A percentile compares a stretch with the other conserved stretches of the same genome.
Conservation (phyloP, 257 asterid genomes). For the Cordia subcordata region DNA sequence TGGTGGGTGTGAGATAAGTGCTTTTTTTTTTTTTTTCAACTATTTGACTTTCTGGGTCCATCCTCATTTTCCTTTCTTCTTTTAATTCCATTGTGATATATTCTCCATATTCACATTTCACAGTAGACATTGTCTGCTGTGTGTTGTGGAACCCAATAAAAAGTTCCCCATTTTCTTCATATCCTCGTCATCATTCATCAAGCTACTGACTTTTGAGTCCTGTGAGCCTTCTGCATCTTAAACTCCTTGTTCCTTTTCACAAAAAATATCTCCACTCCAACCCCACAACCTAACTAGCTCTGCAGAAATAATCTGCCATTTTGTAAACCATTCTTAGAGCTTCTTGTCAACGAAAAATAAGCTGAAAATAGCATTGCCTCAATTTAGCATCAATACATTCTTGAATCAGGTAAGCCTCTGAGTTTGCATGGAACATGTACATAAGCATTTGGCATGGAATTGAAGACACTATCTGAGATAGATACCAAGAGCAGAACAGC, state of each 20-base stretch:
- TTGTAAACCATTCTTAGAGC: no score
- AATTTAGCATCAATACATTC: slow-evolving; percentile 4
- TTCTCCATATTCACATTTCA: slow-evolving; percentile 18
- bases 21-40: slow-evolving; percentile 18
- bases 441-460: not conserved
- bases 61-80: no score
- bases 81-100: slow-evolving; percentile 24
- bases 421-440: no score
- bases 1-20: slow-evolving; percentile 11
- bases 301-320: no score
- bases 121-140: slow-evolving; percentile 21
- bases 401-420: slow-evolving; percentile 25
- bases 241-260: no score
- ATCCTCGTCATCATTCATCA: slow-evolving; percentile 21
- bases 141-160: slow-evolving; percentile 22
- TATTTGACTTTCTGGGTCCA: slow-evolving; percentile 39
- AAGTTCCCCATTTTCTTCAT: slow-evolving; percentile 16
- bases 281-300: no score
- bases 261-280: no score
- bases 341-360: no score
- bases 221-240: no score
- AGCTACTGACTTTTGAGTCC: slow-evolving; percentile 28
- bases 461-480: slow-evolving; percentile 9
- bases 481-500: not conserved
- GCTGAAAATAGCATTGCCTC: no score